Base-by-base conservation (phyloP, 495 filamentous ascomycete genomes). In the Penicillium samsonianum region DNA sequence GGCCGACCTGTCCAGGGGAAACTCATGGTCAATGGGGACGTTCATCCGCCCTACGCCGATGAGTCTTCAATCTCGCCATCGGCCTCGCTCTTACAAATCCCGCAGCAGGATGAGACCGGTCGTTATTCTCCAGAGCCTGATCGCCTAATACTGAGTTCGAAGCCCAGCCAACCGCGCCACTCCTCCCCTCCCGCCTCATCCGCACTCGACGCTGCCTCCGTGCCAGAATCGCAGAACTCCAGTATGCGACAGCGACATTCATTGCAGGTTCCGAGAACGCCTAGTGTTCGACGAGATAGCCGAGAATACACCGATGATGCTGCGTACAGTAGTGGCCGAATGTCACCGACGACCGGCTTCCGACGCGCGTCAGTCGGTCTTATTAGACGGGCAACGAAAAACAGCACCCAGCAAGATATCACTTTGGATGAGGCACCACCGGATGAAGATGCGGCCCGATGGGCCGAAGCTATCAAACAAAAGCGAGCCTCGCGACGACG, bases 391-490 rank as follows among this genome's bases (percentile, higher is more conserved):
- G 82, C 85, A 49, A 97, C 92, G 17, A 84, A 89, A 56, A 94
- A 90, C 37, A 53, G 50, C 5, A 84, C 92, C 49, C 86, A 92
- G 55, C 94, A 91, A 6, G 91, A 97, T 61, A 73, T 86, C 62
- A 85, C 87, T 38, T 75, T 89, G 40, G 94, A 98, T 60, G 93
- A 97, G 61, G 75, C 92, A 55, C 81, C 85, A 7, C 88, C 87
- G 16, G 94, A 98, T 61, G 92, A 92, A 65, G 93, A 99, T 64
- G 91, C 93, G 22, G 81, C 88, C 37, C 85, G 91, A 48, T 97
- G 90, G 90, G 89, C 94, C 22, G 95, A 98, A 71, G 88, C 89
- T 22, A 91, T 96, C 59, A 86, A 90, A 65, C 90, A 95, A 64
- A 95, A 92, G 67, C 80, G 93, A 57, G 92, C 91, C 35, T 93